A percentile compares a stretch with the other conserved stretches of the same genome.
These are phyloP conservation scores for Solanum rostratum DNA, from an alignment of 257 asterid species.

Conservation along the genomic window DNA sequence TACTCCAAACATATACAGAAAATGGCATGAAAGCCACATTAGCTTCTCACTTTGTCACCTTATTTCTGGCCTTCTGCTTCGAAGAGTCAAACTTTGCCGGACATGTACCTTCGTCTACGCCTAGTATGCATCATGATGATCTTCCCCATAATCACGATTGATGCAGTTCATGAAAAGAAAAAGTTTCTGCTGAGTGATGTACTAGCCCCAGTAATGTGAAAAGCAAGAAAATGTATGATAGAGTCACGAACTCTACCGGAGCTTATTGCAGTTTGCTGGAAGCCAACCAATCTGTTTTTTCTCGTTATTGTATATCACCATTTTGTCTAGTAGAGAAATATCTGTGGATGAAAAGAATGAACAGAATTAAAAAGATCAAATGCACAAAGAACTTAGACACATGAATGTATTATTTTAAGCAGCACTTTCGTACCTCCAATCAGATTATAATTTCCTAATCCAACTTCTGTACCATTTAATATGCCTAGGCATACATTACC, in stretches of 20 bases:
- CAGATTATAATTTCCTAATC: constrained; percentile 43
- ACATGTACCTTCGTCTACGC: not conserved
- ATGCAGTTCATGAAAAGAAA: not conserved
- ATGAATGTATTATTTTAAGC: not conserved
- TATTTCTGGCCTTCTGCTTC: not conserved
- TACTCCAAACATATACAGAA: not conserved
- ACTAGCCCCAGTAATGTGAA: not conserved
- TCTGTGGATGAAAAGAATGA: constrained; percentile 25
- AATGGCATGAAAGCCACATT: not conserved
- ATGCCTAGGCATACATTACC: constrained; percentile 91
- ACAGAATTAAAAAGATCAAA: not conserved
- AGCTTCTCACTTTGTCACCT: not conserved
- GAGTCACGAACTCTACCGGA: constrained; percentile 9
- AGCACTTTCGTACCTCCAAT: constrained; percentile 55
- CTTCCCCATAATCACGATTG: not conserved
- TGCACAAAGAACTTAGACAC: not conserved
- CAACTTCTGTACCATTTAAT: constrained; percentile 67
- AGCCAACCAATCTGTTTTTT: constrained; percentile 67
- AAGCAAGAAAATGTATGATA: not conserved
- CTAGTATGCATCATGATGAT: not conserved
- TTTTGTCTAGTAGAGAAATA: constrained; percentile 67
- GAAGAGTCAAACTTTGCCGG: not conserved
- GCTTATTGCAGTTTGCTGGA: constrained; percentile 30
- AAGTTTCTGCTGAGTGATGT: not conserved
- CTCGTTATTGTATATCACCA: constrained; percentile 86